A percentile compares a stretch with the other conserved stretches of the same genome.
Conservation (phyloP, 805 yeast genomes). For the Blastobotrys terrestris region DNA sequence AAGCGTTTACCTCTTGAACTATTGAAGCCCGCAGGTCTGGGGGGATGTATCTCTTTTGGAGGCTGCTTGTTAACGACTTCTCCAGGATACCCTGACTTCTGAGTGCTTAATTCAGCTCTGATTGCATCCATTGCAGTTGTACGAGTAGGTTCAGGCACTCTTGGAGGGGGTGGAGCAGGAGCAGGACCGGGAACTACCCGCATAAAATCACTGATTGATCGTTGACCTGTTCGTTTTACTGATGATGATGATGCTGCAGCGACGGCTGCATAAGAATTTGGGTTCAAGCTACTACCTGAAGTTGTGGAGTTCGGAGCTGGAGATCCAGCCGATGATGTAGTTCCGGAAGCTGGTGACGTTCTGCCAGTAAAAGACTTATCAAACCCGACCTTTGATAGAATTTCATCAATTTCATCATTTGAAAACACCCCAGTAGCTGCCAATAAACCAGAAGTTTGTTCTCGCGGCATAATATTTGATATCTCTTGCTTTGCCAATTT, state of each 20-base stretch:
- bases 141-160: neutral
- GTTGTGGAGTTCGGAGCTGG: too few species aligned
- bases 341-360: neutral
- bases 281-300: too few species aligned
- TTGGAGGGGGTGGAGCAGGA: neutral
- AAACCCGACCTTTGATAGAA: neutral
- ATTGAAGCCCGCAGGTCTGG: constrained; percentile 47
- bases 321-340: neutral
- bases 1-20: constrained; percentile 1
- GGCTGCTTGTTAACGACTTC: constrained; percentile 2
- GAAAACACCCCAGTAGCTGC: constrained; percentile 12
- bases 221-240: neutral
- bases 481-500: constrained; percentile 46
- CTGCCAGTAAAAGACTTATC: neutral
- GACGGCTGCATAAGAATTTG: neutral
- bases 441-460: constrained; percentile 60
- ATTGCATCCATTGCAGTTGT: constrained; percentile 2
- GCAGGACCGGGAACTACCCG: neutral
- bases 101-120: neutral
- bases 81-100: constrained; percentile 1
- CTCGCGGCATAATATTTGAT: constrained; percentile 62
- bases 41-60: constrained; percentile 36
- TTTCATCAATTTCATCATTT: constrained; percentile 14
- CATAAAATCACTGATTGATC: constrained; percentile 2
- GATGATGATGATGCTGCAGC: neutral